These are phyloP conservation scores for Trichoderma polysporum DNA, from an alignment of 2,329 filamentous ascomycete species.

Conservation along the genomic window DNA sequence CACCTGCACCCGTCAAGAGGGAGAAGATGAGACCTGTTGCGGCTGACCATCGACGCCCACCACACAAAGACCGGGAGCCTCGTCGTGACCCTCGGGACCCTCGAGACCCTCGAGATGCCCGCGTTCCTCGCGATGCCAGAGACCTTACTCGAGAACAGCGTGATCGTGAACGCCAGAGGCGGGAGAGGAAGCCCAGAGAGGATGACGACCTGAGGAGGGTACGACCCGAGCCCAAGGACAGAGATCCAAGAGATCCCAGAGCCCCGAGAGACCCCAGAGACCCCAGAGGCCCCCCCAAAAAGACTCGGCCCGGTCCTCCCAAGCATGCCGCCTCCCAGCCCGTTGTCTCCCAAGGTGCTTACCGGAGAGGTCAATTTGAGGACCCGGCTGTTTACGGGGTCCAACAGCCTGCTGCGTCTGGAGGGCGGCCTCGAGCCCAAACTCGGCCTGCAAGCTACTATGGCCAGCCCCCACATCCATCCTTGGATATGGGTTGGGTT, in stretches of 20 bases:
- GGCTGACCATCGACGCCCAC: conserved; percentile 27
- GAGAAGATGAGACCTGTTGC: conserved; percentile 31
- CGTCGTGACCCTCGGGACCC: conserved; percentile 25
- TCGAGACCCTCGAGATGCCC: neutral
- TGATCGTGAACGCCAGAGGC: conserved; percentile 29
- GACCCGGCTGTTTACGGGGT: conserved; percentile 39
- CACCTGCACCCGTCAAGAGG: conserved; percentile 38
- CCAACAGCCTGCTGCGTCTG: conserved; percentile 35
- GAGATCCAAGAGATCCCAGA: conserved; percentile 30
- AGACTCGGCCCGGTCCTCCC: conserved; percentile 32
- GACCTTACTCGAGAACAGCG: conserved; percentile 29
- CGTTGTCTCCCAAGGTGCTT: conserved; percentile 32
- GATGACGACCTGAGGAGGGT: conserved; percentile 25
- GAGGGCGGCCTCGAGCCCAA: conserved; percentile 35
- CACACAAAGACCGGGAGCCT: conserved; percentile 29
- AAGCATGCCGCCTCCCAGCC: conserved; percentile 37
- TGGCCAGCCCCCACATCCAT: conserved; percentile 32
- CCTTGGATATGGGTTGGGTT: conserved; percentile 31
- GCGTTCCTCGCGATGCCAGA: conserved; percentile 20
- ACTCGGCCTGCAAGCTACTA: conserved; percentile 40
- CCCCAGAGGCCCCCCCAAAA: conserved; percentile 23
- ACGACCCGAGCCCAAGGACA: conserved; percentile 20
- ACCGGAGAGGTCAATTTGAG: conserved; percentile 35
- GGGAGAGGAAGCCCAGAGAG: conserved; percentile 28
- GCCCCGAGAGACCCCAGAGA: conserved; percentile 22